phyloP scores from a whole-genome alignment of 1,139 yeast genomes.

The Suhomyces taliae region DNA sequence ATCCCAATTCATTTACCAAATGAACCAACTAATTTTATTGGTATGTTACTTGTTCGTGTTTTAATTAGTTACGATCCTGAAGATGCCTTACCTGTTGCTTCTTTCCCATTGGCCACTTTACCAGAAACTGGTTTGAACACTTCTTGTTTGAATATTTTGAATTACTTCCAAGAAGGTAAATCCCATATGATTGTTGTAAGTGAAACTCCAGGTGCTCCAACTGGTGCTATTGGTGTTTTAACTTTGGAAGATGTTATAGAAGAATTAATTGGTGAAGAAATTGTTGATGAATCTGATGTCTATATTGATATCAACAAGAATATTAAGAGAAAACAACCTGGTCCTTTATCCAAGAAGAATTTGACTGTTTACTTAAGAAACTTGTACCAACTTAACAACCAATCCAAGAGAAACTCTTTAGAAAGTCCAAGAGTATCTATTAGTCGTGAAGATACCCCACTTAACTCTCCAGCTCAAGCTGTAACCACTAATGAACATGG shows the following conservation, averaged over 20 bases:
- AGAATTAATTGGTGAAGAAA: slow-evolving; percentile 96
- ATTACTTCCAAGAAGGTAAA: slow-evolving; percentile 96
- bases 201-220: slow-evolving; percentile 80
- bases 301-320: slow-evolving; percentile 87
- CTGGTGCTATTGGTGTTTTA: slow-evolving; percentile 87
- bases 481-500: not conserved
- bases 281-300: slow-evolving; percentile 96
- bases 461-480: not conserved
- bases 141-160: slow-evolving; percentile 87
- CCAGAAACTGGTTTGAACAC: slow-evolving; percentile 94
- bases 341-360: slow-evolving; percentile 76
- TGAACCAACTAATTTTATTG: slow-evolving; percentile 88
- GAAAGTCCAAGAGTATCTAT: slow-evolving; percentile 22
- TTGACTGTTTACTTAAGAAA: slow-evolving; percentile 68
- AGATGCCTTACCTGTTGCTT: slow-evolving; percentile 87
- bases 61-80: slow-evolving; percentile 96
- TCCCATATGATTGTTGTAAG: slow-evolving; percentile 96
- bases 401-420: slow-evolving; percentile 41
- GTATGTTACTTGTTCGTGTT: slow-evolving; percentile 91
- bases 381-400: slow-evolving; percentile 43
- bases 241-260: slow-evolving; percentile 97
- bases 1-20: slow-evolving; percentile 93
- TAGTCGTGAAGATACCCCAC: slow-evolving; percentile 7
- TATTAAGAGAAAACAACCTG: slow-evolving; percentile 80
- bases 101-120: slow-evolving; percentile 91